Evolutionary conservation across 73 alveolate genomes (phyloP).

Genomic region (Breviolum minutum): DNA sequence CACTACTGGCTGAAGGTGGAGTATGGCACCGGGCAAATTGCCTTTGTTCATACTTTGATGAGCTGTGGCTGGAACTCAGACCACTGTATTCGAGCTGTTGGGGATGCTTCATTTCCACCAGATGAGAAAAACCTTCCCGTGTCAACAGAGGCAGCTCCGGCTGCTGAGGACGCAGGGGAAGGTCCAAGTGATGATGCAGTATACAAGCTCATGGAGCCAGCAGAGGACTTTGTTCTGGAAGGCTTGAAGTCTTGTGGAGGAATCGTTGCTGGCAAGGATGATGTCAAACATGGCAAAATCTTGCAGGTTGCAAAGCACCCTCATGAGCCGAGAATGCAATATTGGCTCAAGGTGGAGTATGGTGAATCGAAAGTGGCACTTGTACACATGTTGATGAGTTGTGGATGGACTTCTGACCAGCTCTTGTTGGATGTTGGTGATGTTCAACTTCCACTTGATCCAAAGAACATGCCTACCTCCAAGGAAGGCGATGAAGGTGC

Average conservation of each 20-base stretch:
- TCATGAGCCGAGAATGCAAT: conserved; percentile 29
- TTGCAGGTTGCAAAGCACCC: conserved; percentile 66
- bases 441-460: conserved; percentile 17
- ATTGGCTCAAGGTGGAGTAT: conserved; percentile 82
- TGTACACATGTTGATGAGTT: conserved; percentile 66
- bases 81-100: conserved; percentile 47
- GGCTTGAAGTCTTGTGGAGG: conserved; percentile 32
- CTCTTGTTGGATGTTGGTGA: conserved; percentile 45
- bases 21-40: conserved; percentile 53
- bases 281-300: conserved; percentile 27
- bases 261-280: background rate
- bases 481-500: background rate
- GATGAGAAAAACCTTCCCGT: conserved; percentile 51
- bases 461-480: background rate
- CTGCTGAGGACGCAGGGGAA: background rate
- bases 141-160: conserved; percentile 3
- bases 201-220: conserved; percentile 23
- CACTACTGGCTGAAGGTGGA: conserved; percentile 82
- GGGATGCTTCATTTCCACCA: conserved; percentile 67
- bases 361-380: conserved; percentile 10
- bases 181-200: background rate
- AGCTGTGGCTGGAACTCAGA: conserved; percentile 85
- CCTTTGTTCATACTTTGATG: conserved; percentile 70
- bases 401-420: conserved; percentile 63
- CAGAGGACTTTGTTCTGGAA: conserved; percentile 56